These are phyloP conservation scores for Baorangia bicolor DNA, from an alignment of 768 basidiomycete genomes.

Conservation along the genomic window DNA sequence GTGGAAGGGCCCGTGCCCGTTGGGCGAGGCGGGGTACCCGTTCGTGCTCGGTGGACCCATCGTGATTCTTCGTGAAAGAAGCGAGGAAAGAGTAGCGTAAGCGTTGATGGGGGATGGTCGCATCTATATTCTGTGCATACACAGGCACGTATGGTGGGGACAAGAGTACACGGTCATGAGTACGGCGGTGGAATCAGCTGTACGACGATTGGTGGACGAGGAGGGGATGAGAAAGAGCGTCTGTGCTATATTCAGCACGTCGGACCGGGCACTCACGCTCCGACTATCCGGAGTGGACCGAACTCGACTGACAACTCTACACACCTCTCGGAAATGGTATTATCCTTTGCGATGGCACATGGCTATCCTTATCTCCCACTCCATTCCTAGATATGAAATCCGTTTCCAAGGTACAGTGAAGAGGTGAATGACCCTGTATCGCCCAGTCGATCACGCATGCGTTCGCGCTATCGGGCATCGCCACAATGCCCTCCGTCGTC, in stretches of 20 bases:
- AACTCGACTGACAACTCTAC: too few species aligned
- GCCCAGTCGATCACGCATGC: too few species aligned
- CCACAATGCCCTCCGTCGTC: neutral
- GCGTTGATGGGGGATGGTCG: too few species aligned
- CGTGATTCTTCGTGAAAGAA: neutral
- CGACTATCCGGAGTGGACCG: too few species aligned
- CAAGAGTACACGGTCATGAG: slow-evolving; percentile 1
- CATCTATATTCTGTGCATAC: neutral
- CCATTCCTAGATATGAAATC: neutral
- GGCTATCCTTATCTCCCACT: neutral
- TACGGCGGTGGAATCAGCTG: neutral
- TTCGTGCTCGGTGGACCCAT: neutral
- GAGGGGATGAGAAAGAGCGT: neutral
- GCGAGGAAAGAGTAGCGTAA: neutral
- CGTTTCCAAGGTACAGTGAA: too few species aligned
- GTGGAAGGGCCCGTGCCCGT: too few species aligned
- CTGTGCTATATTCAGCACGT: neutral
- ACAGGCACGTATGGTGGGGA: neutral
- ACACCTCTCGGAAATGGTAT: too few species aligned
- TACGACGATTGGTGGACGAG: neutral
- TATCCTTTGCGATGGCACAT: too few species aligned
- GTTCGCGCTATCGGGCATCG: too few species aligned
- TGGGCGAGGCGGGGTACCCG: neutral
- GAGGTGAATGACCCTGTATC: too few species aligned
- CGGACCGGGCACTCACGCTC: too few species aligned